Base-by-base conservation (phyloP, 129 eudicot genomes). In the Solidago caesia region DNA sequence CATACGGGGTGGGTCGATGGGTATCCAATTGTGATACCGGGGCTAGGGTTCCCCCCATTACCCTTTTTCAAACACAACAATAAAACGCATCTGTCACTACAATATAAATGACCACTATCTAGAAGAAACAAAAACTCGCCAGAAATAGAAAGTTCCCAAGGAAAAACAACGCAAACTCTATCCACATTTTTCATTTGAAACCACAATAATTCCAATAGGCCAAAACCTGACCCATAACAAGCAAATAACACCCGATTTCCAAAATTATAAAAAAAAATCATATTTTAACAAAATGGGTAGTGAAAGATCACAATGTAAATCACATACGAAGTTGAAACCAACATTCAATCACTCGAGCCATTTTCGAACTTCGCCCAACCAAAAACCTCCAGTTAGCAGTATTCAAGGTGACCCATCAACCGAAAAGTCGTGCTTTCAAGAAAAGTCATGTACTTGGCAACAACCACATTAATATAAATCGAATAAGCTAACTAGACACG, bases 391-490 rank as follows among this genome's bases (percentile, higher is more conserved):
- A 1, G 39, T 33, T 33, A 33, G 39, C 39, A 33, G 39, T 33
- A 33, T 33, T 3, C 2, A 3, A 33, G 39, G 39, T 33, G 39
- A 33, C 39, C 39, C 39, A 33, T 33, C 39, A 33, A 33, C 39
- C 39, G 0, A 33, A 33, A 33, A 33, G 39, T 33, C 39, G 39
- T 33, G 39, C 39, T 33, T 33, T 33, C 39, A 3, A 33, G 2
- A 33, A 33, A 33, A 33, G 39, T 33, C 39, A 33, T 33, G 2
- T 33, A 33, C 39, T 33, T 33, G 39, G 39, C 39, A 33, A 33
- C 39, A 65, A 51, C 44, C 84, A 46, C 82, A 77, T 76, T 82
- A 79, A 82, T 69, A 73, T 27, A 76, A 75, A 68, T 15, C 45
- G 70, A 68, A 39, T 41, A 62, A 81, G 48, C 47, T 82, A 57